phyloP scores from a whole-genome alignment of 73 alveolate species.

The Tetrahymena thermophila region DNA sequence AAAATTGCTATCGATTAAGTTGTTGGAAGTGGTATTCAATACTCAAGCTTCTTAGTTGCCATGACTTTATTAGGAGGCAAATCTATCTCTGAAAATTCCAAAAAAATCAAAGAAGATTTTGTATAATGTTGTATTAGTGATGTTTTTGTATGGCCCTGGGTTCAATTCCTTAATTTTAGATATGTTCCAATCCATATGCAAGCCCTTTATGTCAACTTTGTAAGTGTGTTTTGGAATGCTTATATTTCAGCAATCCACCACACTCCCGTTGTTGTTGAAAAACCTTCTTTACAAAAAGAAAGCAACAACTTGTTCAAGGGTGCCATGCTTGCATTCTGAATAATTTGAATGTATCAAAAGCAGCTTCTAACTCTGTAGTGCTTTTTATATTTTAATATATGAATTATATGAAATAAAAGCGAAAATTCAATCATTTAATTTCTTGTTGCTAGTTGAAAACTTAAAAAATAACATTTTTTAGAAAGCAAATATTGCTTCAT shows the following conservation, averaged over 20 bases:
- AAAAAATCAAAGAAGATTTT: conserved; percentile 2
- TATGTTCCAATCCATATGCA: conserved; percentile 3
- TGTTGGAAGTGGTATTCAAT: not conserved
- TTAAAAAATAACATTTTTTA: not conserved
- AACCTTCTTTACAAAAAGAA: not conserved
- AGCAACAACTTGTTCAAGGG: not conserved
- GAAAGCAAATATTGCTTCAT: not conserved
- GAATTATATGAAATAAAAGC: not conserved
- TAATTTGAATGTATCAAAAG: not conserved
- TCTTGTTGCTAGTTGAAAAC: not conserved
- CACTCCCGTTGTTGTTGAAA: not conserved
- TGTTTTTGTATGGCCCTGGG: not conserved
- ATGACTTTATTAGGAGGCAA: not conserved
- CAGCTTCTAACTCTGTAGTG: not conserved
- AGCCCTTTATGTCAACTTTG: not conserved
- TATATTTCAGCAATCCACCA: not conserved
- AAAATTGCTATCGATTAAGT: not conserved
- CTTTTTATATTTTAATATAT: not conserved
- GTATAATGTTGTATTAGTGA: not conserved
- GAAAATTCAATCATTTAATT: not conserved
- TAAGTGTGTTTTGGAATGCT: conserved; percentile 11
- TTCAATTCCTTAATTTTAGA: conserved; percentile 1
- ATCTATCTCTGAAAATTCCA: not conserved
- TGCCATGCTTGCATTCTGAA: not conserved
- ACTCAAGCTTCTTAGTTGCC: not conserved